Base-by-base conservation (phyloP, 768 basidiomycete genomes). In the Leucocoprinus leucothites region DNA sequence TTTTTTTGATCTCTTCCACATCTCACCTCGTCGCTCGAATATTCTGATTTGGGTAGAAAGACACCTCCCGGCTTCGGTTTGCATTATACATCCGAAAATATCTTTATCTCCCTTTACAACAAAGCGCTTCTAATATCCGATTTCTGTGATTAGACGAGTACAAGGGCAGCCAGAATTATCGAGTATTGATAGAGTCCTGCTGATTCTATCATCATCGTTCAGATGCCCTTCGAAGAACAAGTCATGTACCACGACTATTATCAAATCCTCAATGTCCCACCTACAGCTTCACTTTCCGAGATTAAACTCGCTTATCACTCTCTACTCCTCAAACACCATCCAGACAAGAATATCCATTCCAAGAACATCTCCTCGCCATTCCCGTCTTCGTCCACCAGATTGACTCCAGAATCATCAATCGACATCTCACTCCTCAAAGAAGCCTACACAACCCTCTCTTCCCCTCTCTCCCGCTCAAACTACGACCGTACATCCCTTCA, bases 221-320 rank as follows among this genome's bases (percentile, higher is more conserved):
- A 11, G 11, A 43, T 56, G 48, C n/a, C n/a, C n/a, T n/a, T n/a
- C n/a, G n/a, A n/a, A n/a, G n/a, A n/a, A n/a, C n/a, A n/a, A n/a
- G n/a, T n/a, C n/a, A n/a, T n/a, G n/a, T n/a, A n/a, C n/a, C 36
- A 67, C 55, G 75, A 89, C 70, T 86, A 80, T 63, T 92, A 91
- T 68, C 65, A 67, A 21, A 61, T 89, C 41, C 82, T 92, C 56
- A 69, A 73, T 8, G 59, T 89, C 44, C 57, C 78, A 2, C 74
- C 65, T 26, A 66, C 80, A 64, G 83, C 85, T 16, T 72, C 81
- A 1, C 43, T 65, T 4, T 62, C 68, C 21, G 80, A 89, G 48
- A 77, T 92, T 66, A 93, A 89, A 69, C 61, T 70, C 9, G 89
- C 74, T 18, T 91, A 91, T 65, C 89, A 84, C 62, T 80, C 77